These are phyloP conservation scores for Hermanozyma aechmeae DNA, from an alignment of 805 yeast genomes.

Conservation along the genomic window DNA sequence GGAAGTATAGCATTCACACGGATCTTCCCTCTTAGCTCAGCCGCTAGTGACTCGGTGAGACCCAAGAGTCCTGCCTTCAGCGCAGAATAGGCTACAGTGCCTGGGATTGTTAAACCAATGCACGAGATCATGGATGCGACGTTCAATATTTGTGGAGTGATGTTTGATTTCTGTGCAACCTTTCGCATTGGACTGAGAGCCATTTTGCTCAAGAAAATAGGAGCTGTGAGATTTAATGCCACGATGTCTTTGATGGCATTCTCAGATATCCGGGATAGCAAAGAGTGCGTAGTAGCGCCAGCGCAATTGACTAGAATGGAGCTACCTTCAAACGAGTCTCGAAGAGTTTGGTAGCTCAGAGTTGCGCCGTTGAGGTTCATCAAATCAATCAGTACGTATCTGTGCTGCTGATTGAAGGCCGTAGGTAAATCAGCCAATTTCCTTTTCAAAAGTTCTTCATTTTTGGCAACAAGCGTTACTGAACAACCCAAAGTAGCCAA, in stretches of 20 bases:
- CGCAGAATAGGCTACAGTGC: constrained; percentile 60
- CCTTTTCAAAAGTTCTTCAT: constrained; percentile 23
- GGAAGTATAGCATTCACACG: constrained; percentile 63
- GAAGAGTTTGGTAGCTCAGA: constrained; percentile 17
- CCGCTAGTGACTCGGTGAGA: constrained; percentile 49
- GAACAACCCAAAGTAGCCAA: constrained; percentile 45
- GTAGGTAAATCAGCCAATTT: constrained; percentile 11
- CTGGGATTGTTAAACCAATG: constrained; percentile 29
- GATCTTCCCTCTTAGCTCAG: constrained; percentile 47
- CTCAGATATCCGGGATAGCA: constrained; percentile 36
- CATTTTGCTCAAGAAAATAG: constrained; percentile 49
- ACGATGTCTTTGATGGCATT: constrained; percentile 38
- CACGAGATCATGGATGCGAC: constrained; percentile 56
- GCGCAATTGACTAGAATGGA: constrained; percentile 56
- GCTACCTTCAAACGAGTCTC: constrained; percentile 19
- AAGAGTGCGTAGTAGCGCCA: constrained; percentile 50
- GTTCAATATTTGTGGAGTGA: constrained; percentile 40
- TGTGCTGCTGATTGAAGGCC: constrained; percentile 1
- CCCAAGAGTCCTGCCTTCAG: constrained; percentile 64
- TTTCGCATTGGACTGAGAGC: constrained; percentile 43
- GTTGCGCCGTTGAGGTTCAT: constrained; percentile 2
- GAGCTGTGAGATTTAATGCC: constrained; percentile 48
- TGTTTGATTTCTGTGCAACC: constrained; percentile 11
- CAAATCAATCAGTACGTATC: constrained; percentile 2
- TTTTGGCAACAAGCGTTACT: constrained; percentile 43